Conservation (phyloP, 169 alveolate genomes). For the Cryptosporidium viatorum region DNA sequence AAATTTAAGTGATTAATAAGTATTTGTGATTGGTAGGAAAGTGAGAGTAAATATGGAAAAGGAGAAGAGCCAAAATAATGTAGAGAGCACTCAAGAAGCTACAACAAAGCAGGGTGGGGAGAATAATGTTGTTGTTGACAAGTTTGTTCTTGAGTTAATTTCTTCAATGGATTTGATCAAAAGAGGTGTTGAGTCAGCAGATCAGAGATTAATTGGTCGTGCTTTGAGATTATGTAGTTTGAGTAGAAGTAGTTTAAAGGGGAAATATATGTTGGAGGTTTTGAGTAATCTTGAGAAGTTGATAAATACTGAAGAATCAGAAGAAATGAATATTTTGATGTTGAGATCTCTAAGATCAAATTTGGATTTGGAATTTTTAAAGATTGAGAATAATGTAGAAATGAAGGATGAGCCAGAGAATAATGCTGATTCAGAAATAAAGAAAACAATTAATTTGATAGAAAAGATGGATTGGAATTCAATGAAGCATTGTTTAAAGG, state of each 20-base stretch:
- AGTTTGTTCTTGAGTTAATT: slow-evolving; percentile 19
- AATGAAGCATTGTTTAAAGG: slow-evolving; percentile 59
- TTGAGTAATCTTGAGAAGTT: background rate
- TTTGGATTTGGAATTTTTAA: background rate
- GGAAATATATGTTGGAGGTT: background rate
- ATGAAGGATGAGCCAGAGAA: slow-evolving; percentile 20
- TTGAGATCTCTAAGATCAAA: background rate
- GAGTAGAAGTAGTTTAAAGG: background rate
- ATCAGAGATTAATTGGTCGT: slow-evolving; percentile 66
- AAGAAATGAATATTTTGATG: background rate
- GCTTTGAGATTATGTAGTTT: slow-evolving; percentile 44
- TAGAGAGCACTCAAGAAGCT: slow-evolving; percentile 8
- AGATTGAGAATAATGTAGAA: background rate
- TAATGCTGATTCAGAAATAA: background rate
- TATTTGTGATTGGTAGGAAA: background rate
- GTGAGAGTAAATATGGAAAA: slow-evolving; percentile 1
- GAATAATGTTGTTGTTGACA: background rate
- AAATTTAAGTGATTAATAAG: no score
- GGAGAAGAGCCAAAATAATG: background rate
- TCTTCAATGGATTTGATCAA: slow-evolving; percentile 50
- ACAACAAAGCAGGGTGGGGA: background rate
- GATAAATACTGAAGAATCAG: background rate
- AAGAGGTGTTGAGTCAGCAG: slow-evolving; percentile 63
- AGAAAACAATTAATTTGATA: background rate
- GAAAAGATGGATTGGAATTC: slow-evolving; percentile 69